phyloP scores from a whole-genome alignment of 352 stramenopile species.

The Blastocystis hominis region DNA sequence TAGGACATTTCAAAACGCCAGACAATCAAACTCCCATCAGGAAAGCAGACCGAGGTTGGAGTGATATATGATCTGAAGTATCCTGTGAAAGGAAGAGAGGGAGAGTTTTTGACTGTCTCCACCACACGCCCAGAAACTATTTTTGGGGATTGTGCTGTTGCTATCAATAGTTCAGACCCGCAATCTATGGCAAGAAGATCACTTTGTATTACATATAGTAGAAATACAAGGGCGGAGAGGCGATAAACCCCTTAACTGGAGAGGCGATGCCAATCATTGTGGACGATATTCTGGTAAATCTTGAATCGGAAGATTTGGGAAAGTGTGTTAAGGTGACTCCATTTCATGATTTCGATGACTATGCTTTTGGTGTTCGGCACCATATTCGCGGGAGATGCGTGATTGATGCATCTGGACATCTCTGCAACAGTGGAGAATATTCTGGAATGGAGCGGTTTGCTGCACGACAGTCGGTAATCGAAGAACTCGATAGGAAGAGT shows the following conservation, averaged over 20 bases:
- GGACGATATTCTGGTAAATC: conserved; percentile 76
- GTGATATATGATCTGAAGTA: conserved; percentile 83
- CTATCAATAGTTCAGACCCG: conserved; percentile 85
- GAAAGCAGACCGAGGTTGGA: conserved; percentile 65
- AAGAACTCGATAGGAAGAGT: conserved; percentile 41
- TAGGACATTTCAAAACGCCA: conserved; percentile 58
- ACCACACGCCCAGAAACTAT: conserved; percentile 97
- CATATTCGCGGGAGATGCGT: conserved; percentile 77
- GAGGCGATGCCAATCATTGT: conserved; percentile 75
- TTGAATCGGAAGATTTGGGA: conserved; percentile 71
- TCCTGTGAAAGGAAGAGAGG: conserved; percentile 66
- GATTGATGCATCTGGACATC: conserved; percentile 74
- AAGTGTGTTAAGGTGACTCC: conserved; percentile 97
- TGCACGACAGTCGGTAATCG: conserved; percentile 70
- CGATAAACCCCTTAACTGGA: conserved; percentile 53
- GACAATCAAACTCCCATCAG: conserved; percentile 40
- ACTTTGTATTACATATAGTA: neutral
- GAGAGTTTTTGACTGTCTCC: conserved; percentile 70
- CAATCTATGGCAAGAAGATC: conserved; percentile 20
- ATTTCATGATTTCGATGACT: conserved; percentile 96
- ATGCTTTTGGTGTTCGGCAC: conserved; percentile 89
- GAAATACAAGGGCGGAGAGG: neutral
- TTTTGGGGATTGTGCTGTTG: conserved; percentile 91
- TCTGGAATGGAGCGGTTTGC: conserved; percentile 77
- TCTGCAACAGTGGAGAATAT: conserved; percentile 64